phyloP scores from a whole-genome alignment of 2,329 filamentous ascomycete genomes.

The Pseudonectria buxi region DNA sequence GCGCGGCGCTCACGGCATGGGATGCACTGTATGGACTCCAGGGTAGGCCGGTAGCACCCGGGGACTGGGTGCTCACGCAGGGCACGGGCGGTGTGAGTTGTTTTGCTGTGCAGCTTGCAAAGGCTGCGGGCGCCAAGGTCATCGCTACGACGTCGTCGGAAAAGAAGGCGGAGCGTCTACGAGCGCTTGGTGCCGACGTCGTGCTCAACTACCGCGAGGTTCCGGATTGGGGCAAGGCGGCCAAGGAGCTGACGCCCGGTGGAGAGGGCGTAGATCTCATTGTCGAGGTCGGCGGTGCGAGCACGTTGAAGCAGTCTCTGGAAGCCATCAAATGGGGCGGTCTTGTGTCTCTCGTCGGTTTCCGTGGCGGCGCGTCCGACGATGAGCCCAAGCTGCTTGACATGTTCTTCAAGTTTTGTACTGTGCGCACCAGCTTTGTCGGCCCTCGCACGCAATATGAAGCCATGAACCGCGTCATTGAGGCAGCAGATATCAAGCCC shows the following conservation, averaged over 20 bases:
- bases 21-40: constrained; percentile 56
- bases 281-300: constrained; percentile 41
- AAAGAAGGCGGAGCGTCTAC: constrained; percentile 37
- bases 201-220: constrained; percentile 44
- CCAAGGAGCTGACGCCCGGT: constrained; percentile 32
- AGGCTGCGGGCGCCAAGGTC: constrained; percentile 41
- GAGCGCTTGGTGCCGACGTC: constrained; percentile 42
- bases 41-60: constrained; percentile 41
- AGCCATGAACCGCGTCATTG: constrained; percentile 44
- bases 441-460: constrained; percentile 43
- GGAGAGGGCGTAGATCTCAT: constrained; percentile 41
- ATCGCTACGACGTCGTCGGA: constrained; percentile 42
- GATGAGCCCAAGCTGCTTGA: constrained; percentile 27
- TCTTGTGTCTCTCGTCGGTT: constrained; percentile 36
- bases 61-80: constrained; percentile 56
- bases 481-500: constrained; percentile 37
- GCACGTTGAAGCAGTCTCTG: constrained; percentile 38
- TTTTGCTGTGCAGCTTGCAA: constrained; percentile 55
- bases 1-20: constrained; percentile 59
- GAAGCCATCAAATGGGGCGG: constrained; percentile 40
- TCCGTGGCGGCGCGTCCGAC: constrained; percentile 23
- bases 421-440: constrained; percentile 38
- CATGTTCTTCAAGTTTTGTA: constrained; percentile 29
- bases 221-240: constrained; percentile 38
- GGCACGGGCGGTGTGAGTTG: constrained; percentile 65